Evolutionary conservation across 148 eudicot species (phyloP), one percentile per base, ranked within the genome.

Genomic region (Nepenthes mirabilis): DNA sequence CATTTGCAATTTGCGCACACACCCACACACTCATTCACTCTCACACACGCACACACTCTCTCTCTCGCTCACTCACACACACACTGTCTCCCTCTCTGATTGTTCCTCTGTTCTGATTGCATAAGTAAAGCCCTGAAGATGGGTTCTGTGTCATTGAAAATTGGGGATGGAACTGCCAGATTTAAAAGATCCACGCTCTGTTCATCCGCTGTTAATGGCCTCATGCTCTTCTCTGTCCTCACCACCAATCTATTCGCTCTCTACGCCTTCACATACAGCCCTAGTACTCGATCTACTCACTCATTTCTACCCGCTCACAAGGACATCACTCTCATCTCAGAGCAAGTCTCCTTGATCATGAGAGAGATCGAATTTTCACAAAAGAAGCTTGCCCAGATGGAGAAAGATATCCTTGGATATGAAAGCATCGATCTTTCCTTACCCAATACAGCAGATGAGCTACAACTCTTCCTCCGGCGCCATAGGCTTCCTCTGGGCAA

Each of bases 151-250:
- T 89, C 99, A 14, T 73, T 93, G 33, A 93, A 93, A 57, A 86
- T 93, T 8, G 99, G 99, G 3, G 95, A 94, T 45, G 99, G 97
- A 52, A 89, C 99, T 0, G 99, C 99, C 23, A 86, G 95, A 78
- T 94, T 89, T 77, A 94, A 72, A 67, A 76, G 80, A 60, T 81
- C 88, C 1, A 67, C 97, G 12, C 56, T 82, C 13, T 86, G 95
- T 53, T 82, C 99, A 34, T 89, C 96, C 14, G 87, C 95, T 3
- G 87, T 84, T 7, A 89, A 94, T 65, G 67, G 82, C 9, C 67
- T 89, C 2, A 94, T 94, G 97, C 81, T 94, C 2, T 76, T 94
- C 63, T 86, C 99, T 2, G 99, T 94, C 1, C 70, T 94, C 49
- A 80, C 87, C 6, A 94, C 99, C 32, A 94, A 94, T 71, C 79